Base-by-base conservation (phyloP, 257 asterid genomes). In the Scutellaria minor region DNA sequence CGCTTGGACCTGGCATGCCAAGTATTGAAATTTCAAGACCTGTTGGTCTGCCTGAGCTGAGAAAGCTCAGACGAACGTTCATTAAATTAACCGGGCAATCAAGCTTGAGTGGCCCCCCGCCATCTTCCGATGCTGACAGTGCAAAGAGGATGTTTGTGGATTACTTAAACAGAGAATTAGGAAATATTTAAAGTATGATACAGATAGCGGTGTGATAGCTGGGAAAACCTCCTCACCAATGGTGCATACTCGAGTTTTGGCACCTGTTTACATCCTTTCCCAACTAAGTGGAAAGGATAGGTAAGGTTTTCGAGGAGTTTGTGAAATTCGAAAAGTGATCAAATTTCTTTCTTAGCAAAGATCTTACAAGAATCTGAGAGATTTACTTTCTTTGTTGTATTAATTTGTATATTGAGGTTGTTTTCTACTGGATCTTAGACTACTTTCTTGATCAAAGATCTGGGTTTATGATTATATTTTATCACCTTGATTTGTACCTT, bases 71-170 rank as follows among this genome's bases (percentile, higher is more conserved):
- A 31, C 75, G 98, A 47, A 95, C 99, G 7, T 95, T 92, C 71
- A 82, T 95, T 66, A 92, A 90, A 70, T 74, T 92, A 58, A 88
- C 98, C 0, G 92, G 96, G 53, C 98, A 95, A 53, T 82, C 99
- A 9, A 90, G 97, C 83, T 88, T 95, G 80, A 92, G 96, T 48
- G 99, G 99, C 4, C 96, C 91, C 0, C 91, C 97, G 4, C 97
- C 97, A 37, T 92, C 99, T 39, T 85, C 94, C 0, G 96, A 95
- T 73, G 88, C 92, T 37, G 91, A 83, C 27, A 92, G 92, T 72
- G 94, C 92, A 41, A 95, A 92, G 83, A 88, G 97, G 82, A 90
- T 95, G 99, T 95, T 92, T 85, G 94, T 87, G 68, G 98, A 95
- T 88, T 95, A 95, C 83, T 85, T 95, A 82, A 95, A 92, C 72